phyloP scores from a whole-genome alignment of 129 eudicot genomes.

The Logfia minima region DNA sequence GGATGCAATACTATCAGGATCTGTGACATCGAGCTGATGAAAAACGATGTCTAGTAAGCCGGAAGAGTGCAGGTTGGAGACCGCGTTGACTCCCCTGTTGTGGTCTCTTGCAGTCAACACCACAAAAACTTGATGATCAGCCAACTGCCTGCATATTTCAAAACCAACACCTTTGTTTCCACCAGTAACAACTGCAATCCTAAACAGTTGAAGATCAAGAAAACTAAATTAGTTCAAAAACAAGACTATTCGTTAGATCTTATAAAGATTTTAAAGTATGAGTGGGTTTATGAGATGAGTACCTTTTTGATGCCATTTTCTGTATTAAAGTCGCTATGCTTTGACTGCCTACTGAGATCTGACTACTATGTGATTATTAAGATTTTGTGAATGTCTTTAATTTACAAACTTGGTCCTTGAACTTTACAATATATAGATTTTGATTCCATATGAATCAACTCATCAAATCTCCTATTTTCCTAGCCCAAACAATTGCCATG shows the following conservation, averaged over 20 bases:
- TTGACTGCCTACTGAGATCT: background rate
- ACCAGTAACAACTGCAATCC: conserved; percentile 46
- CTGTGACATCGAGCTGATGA: conserved; percentile 46
- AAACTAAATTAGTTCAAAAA: background rate
- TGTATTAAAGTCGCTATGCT: background rate
- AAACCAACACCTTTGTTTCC: conserved; percentile 52
- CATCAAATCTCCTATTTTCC: background rate
- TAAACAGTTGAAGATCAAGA: conserved; percentile 13
- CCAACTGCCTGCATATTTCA: conserved; percentile 43
- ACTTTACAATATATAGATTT: background rate
- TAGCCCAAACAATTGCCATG: background rate
- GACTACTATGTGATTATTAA: background rate
- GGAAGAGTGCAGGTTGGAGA: conserved; percentile 22
- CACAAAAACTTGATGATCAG: conserved; percentile 26
- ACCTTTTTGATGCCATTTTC: conserved; percentile 28
- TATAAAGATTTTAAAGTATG: background rate
- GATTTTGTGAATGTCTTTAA: background rate
- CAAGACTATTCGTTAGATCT: background rate
- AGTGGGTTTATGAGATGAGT: background rate
- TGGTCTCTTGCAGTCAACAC: conserved; percentile 44
- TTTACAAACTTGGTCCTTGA: background rate
- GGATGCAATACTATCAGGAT: conserved; percentile 33
- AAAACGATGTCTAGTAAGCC: conserved; percentile 37
- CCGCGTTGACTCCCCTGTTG: conserved; percentile 37
- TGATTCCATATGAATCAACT: background rate